phyloP scores from a whole-genome alignment of 2,329 filamentous ascomycete species.

The Hysterium pulicare region DNA sequence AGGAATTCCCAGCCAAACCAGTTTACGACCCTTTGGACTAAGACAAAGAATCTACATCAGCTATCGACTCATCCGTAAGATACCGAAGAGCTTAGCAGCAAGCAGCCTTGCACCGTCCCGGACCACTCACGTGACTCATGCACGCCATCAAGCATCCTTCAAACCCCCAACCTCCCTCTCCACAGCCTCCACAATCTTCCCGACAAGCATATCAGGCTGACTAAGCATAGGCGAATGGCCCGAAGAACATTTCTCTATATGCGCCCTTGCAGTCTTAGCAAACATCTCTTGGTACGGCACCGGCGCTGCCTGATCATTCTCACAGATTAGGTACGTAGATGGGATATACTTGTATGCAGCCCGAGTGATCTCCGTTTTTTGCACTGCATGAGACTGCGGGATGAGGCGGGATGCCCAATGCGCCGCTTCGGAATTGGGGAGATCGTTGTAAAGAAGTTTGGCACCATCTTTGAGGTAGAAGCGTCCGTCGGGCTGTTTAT shows the following conservation, averaged over 20 bases:
- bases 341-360: slow-evolving; percentile 40
- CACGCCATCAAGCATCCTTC: neutral
- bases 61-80: too few relatives aligned
- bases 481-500: slow-evolving; percentile 4
- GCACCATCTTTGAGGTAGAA: slow-evolving; percentile 4
- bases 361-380: slow-evolving; percentile 19
- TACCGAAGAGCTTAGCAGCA: too few relatives aligned
- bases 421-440: slow-evolving; percentile 6
- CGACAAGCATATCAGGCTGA: neutral
- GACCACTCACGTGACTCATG: too few relatives aligned
- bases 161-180: neutral
- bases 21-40: too few relatives aligned
- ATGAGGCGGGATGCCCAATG: slow-evolving; percentile 9
- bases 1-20: too few relatives aligned
- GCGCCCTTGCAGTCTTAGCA: slow-evolving; percentile 3
- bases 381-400: slow-evolving; percentile 7
- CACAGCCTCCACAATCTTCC: neutral
- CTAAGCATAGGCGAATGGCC: slow-evolving; percentile 12
- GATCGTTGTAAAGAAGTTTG: slow-evolving; percentile 8
- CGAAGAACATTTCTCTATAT: slow-evolving; percentile 1
- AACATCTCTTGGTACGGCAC: slow-evolving; percentile 30
- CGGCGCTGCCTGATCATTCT: slow-evolving; percentile 38
- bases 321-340: slow-evolving; percentile 41
- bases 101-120: too few relatives aligned
- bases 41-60: too few relatives aligned